Percentiles rank a stretch among this genome's conserved stretches.
These are phyloP conservation scores for Coemansia sp. DNA, from an alignment of 192 early-diverging fungal genomes.

Conservation along the genomic window DNA sequence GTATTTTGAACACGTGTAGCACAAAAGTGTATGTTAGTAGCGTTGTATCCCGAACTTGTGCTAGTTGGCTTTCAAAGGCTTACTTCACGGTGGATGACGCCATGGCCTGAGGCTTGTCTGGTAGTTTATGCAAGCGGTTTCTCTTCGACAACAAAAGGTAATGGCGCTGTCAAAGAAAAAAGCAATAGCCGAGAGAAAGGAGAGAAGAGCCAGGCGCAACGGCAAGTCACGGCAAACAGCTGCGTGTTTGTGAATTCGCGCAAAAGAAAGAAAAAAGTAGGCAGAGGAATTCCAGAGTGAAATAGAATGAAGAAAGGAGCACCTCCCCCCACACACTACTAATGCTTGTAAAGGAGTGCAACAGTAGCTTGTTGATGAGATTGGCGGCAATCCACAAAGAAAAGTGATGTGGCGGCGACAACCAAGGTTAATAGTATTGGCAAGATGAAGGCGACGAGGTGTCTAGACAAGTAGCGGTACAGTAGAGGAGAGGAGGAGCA, in stretches of 20 bases:
- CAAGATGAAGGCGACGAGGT: neutral
- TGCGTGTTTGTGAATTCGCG: neutral
- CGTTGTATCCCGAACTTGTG: neutral
- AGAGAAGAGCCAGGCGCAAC: neutral
- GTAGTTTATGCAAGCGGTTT: neutral
- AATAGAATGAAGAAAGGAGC: neutral
- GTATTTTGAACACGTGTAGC: neutral
- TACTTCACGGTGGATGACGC: slow-evolving; percentile 42
- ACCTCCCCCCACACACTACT: neutral
- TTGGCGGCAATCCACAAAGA: neutral
- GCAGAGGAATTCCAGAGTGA: neutral
- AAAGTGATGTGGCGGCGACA: neutral
- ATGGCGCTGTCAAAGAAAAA: neutral
- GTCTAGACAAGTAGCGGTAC: neutral
- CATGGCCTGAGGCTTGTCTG: slow-evolving; percentile 7
- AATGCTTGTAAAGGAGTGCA: neutral
- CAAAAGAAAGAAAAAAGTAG: neutral
- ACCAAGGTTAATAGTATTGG: neutral
- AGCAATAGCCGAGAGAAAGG: neutral
- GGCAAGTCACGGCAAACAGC: neutral
- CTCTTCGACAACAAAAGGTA: neutral
- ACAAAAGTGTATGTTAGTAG: neutral
- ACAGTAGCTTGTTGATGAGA: neutral
- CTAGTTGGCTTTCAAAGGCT: neutral
- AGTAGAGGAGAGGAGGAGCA: neutral